Conservation (phyloP, 2,329 filamentous ascomycete species). For the Endocalyx cinctus region DNA sequence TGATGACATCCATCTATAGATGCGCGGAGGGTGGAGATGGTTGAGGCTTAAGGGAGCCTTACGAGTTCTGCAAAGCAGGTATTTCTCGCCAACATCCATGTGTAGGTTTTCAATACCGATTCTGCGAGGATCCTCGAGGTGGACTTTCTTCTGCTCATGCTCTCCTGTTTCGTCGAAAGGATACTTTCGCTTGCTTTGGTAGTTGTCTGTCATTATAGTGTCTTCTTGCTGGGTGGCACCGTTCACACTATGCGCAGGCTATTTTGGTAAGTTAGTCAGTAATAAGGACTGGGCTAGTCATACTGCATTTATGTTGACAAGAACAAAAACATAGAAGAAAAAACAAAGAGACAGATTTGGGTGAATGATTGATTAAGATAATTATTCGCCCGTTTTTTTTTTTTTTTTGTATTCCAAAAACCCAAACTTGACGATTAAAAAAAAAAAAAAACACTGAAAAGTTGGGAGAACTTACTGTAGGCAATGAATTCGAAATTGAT, state of each 20-base stretch:
- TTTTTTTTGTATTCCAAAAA: not conserved
- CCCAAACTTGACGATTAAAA: not conserved
- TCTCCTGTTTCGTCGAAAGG: slow-evolving; percentile 51
- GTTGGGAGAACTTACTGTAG: slow-evolving; percentile 35
- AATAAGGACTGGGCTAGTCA: no score
- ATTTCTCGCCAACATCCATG: slow-evolving; percentile 62
- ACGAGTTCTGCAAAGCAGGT: slow-evolving; percentile 63
- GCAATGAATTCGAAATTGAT: slow-evolving; percentile 49
- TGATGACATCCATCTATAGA: no score
- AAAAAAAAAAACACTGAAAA: not conserved
- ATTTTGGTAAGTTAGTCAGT: no score
- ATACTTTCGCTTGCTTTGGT: slow-evolving; percentile 59
- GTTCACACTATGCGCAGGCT: slow-evolving; percentile 27
- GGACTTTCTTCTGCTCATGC: slow-evolving; percentile 57
- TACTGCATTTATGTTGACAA: no score
- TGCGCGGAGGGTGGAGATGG: no score
- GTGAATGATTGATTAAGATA: no score
- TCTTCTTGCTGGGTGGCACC: slow-evolving; percentile 29
- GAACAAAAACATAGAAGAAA: no score
- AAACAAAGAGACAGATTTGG: no score
- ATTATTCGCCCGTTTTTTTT: no score
- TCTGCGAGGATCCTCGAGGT: slow-evolving; percentile 54
- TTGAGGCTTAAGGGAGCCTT: slow-evolving; percentile 49
- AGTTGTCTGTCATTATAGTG: slow-evolving; percentile 44
- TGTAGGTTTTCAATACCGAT: slow-evolving; percentile 61